Evolutionary conservation across 2,329 filamentous ascomycete species (phyloP), one percentile per base, ranked within the genome.

Genomic region (Colletotrichum orbiculare): DNA sequence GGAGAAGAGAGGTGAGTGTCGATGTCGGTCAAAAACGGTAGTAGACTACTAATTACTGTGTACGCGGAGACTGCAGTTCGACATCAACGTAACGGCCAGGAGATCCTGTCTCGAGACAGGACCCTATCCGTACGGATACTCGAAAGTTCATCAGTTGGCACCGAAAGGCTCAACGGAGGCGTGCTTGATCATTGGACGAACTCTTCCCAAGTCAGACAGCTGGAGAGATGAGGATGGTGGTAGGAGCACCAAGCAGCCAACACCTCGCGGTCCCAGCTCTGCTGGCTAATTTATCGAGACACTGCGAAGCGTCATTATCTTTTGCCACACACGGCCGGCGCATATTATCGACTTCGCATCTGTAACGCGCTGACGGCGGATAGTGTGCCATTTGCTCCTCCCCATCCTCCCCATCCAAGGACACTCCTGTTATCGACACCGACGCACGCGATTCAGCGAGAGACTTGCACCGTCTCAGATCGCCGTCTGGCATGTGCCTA

Each of bases 241-340:
- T 68, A 75, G 45, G 73, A 72, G 63, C 72, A 74, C 11, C 65
- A 57, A 41, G 39, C 72, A 73, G 34, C 55, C 37, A 45, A 53
- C 38, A 46, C 25, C 50, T 12, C 37, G 38, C 55, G 46, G 38
- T 50, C 25, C 45, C 55, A 58, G 54, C 54, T 34, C 54, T 42
- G 37, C 37, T 15, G 13, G 41, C 37, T 33, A 55, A 25, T 4
- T 25, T 25, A 5, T 25, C 25, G 25, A 25, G 25, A 25, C 25
- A 25, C 25, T 25, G 25, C 25, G 25, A 25, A 25, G 25, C 25
- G 25, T 25, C 25, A 25, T 25, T 25, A 5, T 25, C 25, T 25
- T 25, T 25, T 25, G 25, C 25, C 4, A 25, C 4, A 25, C 25
- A 25, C 25, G 4, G 25, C 25, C 25, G 25, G 25, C 25, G 25